A percentile compares a stretch with the other conserved stretches of the same genome.
phyloP scores from a whole-genome alignment of 768 basidiomycete genomes.

The Boletus insuetus region DNA sequence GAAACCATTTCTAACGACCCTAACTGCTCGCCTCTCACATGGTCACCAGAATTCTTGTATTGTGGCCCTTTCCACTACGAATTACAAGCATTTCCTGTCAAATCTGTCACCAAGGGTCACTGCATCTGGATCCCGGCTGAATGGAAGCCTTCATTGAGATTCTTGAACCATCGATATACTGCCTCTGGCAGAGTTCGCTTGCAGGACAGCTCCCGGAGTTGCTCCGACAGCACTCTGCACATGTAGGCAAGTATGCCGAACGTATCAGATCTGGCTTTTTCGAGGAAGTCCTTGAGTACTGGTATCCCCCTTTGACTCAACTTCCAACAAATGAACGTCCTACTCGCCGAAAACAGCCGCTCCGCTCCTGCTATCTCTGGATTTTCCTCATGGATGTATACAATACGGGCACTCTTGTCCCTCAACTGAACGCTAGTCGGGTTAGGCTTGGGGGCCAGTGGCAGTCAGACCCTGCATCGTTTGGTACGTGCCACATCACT shows the following conservation, averaged over 20 bases:
- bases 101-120: background rate
- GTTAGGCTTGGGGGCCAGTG: background rate
- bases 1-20: no score
- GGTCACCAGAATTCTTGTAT: background rate
- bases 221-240: no score
- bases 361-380: background rate
- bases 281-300: background rate
- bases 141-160: background rate
- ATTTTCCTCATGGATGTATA: background rate
- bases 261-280: background rate
- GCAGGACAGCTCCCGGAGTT: background rate
- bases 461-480: background rate
- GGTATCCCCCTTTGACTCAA: background rate
- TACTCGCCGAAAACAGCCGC: background rate
- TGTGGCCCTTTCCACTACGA: background rate
- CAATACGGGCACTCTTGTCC: background rate
- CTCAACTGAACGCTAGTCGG: background rate
- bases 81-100: background rate
- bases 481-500: background rate
- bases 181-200: background rate
- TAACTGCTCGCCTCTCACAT: no score
- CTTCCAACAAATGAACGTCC: background rate
- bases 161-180: background rate
- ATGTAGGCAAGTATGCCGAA: background rate
- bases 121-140: background rate